These are phyloP conservation scores for Adiantum capillusveneris DNA, from an alignment of 75 land plant genomes.

Conservation along the genomic window DNA sequence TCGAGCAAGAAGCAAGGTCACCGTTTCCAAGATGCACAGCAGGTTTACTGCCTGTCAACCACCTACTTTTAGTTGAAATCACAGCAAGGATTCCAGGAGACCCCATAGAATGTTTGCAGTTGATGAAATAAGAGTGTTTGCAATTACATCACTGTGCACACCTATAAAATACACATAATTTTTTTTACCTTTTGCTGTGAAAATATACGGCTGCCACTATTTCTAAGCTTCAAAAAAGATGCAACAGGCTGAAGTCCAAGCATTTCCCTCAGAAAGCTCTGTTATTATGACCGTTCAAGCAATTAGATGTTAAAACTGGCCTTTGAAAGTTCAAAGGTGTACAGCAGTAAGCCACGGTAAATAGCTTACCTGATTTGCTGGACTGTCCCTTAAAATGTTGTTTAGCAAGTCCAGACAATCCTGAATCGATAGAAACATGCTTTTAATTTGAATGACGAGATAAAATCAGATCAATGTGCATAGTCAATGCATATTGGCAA, in stretches of 20 bases:
- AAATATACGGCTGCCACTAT: constrained; percentile 62
- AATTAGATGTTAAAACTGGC: no score
- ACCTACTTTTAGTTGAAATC: no score
- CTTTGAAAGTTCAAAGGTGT: constrained; percentile 1
- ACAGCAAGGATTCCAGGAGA: no score
- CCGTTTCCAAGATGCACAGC: constrained; percentile 79
- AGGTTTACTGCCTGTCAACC: constrained; percentile 81
- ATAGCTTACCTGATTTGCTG: constrained; percentile 83
- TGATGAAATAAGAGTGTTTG: no score
- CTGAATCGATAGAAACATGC: constrained; percentile 29
- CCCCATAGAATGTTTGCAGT: no score
- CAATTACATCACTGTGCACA: no score
- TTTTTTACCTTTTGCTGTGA: constrained; percentile 87
- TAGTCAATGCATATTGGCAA: no score
- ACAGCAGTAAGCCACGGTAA: no score
- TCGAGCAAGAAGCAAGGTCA: constrained; percentile 61
- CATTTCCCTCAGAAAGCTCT: constrained; percentile 81
- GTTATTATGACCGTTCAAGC: no score
- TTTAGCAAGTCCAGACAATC: constrained; percentile 96
- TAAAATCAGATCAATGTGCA: no score
- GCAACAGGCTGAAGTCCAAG: constrained; percentile 73
- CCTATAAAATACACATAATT: no score
- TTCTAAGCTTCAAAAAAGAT: constrained; percentile 65
- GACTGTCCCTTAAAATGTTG: constrained; percentile 78
- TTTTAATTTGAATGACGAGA: not conserved